phyloP scores from a whole-genome alignment of 768 basidiomycete genomes.

The Rubroboletus pulcherrimus region DNA sequence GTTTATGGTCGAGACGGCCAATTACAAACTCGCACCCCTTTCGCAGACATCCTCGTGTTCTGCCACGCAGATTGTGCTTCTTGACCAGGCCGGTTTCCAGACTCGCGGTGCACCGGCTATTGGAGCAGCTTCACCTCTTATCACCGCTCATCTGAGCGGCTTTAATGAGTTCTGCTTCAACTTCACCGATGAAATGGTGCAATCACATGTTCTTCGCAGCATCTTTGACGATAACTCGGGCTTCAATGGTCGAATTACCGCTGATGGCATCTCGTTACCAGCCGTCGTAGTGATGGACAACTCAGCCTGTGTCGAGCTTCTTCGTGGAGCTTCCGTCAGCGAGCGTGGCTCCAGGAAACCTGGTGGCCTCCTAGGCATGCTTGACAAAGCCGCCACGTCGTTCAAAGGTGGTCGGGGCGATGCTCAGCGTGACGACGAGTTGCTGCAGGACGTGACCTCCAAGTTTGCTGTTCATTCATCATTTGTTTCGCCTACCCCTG shows the following conservation, averaged over 20 bases:
- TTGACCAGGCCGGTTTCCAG: slow-evolving; percentile 59
- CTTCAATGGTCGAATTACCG: slow-evolving; percentile 41
- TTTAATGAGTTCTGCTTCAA: slow-evolving; percentile 63
- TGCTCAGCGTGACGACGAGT: slow-evolving; percentile 45
- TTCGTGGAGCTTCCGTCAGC: slow-evolving; percentile 49
- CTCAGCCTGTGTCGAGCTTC: slow-evolving; percentile 51
- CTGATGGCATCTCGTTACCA: slow-evolving; percentile 53
- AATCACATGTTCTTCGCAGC: slow-evolving; percentile 51
- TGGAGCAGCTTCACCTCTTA: slow-evolving; percentile 44
- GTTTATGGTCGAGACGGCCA: slow-evolving; percentile 60
- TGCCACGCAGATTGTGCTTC: slow-evolving; percentile 46
- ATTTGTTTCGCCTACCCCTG: slow-evolving; percentile 38
- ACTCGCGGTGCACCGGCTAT: slow-evolving; percentile 43
- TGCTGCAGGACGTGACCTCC: slow-evolving; percentile 47
- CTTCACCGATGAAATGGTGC: slow-evolving; percentile 55
- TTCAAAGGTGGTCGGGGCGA: slow-evolving; percentile 50
- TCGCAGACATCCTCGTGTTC: slow-evolving; percentile 37
- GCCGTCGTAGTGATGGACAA: slow-evolving; percentile 51
- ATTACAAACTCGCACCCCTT: slow-evolving; percentile 50
- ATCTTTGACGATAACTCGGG: slow-evolving; percentile 49
- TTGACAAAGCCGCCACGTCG: slow-evolving; percentile 49
- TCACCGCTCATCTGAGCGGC: slow-evolving; percentile 52
- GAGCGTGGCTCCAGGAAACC: slow-evolving; percentile 49
- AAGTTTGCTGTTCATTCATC: slow-evolving; percentile 49
- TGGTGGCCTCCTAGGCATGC: slow-evolving; percentile 53